phyloP scores from a whole-genome alignment of 495 filamentous ascomycete species.

The Massariosphaeria phaeospora region DNA sequence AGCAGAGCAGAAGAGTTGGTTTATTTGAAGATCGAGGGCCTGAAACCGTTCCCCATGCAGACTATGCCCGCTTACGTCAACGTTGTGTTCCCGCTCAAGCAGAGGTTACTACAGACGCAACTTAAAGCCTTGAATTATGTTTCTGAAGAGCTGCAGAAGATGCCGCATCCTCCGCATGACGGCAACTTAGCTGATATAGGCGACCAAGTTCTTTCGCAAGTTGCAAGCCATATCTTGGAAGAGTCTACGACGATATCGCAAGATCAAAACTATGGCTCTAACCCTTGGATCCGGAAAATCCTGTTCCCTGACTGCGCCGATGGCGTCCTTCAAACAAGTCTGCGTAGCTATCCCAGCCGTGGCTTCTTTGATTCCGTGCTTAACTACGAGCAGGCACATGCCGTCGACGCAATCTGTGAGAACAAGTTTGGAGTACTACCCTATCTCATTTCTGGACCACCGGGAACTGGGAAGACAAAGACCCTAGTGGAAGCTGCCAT shows the following conservation, averaged over 20 bases:
- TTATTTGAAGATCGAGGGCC: slow-evolving; percentile 36
- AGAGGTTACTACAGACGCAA: neutral
- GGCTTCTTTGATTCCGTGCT: slow-evolving; percentile 43
- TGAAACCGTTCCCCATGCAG: slow-evolving; percentile 35
- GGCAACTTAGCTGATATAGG: too few species aligned
- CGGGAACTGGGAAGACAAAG: slow-evolving; percentile 55
- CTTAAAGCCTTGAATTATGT: neutral
- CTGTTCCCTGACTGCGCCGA: slow-evolving; percentile 46
- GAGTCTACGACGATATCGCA: slow-evolving; percentile 22
- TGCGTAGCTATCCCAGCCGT: slow-evolving; percentile 36
- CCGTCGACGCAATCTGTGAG: slow-evolving; percentile 44
- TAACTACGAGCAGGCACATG: slow-evolving; percentile 51
- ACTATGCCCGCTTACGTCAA: slow-evolving; percentile 32
- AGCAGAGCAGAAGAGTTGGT: slow-evolving; percentile 39
- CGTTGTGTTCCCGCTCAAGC: neutral
- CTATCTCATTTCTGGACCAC: slow-evolving; percentile 52
- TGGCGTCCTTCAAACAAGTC: slow-evolving; percentile 40
- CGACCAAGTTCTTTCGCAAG: too few species aligned
- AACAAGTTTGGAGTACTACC: slow-evolving; percentile 49
- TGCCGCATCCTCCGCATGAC: neutral
- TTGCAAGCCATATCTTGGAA: neutral
- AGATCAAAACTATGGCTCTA: slow-evolving; percentile 26
- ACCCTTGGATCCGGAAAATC: slow-evolving; percentile 48
- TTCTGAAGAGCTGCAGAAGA: neutral
- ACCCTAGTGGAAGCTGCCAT: slow-evolving; percentile 50